Evolutionary conservation across 73 alveolate species (phyloP).

Genomic region (Stentor roeselii): DNA sequence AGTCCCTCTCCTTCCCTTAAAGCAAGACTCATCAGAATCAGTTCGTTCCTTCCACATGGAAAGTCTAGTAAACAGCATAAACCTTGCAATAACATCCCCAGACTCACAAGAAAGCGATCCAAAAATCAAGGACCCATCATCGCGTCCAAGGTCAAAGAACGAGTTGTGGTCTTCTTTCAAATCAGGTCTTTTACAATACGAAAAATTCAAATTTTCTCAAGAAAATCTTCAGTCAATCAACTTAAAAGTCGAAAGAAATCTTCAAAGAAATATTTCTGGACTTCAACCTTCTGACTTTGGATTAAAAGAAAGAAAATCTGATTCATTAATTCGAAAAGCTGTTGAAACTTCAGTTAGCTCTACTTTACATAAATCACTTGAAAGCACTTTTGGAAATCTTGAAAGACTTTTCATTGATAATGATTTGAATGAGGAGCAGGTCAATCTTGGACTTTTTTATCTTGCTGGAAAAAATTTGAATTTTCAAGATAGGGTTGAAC

Average conservation of each 20-base stretch:
- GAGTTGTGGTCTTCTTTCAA: background rate
- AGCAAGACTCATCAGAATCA: background rate
- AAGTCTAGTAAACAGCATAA: background rate
- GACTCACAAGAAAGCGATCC: background rate
- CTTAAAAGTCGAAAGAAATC: background rate
- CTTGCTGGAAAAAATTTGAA: background rate
- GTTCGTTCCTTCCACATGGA: background rate
- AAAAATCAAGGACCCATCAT: background rate
- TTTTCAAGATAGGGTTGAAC: background rate
- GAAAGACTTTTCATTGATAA: background rate
- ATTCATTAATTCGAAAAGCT: background rate
- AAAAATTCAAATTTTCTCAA: too few species aligned
- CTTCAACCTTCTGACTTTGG: background rate
- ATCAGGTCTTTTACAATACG: too few species aligned
- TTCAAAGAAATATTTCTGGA: background rate
- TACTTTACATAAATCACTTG: background rate
- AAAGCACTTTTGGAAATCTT: background rate
- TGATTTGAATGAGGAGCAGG: background rate
- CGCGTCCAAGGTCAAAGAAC: background rate
- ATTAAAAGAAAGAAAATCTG: background rate
- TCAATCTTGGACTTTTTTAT: background rate
- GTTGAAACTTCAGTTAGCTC: background rate
- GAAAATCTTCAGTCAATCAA: background rate
- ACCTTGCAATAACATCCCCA: background rate
- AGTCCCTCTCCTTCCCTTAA: slow-evolving; percentile 17